A percentile compares a stretch with the other conserved stretches of the same genome.
phyloP scores from a whole-genome alignment of 345 rosid species.

The Acer yangbiense region DNA sequence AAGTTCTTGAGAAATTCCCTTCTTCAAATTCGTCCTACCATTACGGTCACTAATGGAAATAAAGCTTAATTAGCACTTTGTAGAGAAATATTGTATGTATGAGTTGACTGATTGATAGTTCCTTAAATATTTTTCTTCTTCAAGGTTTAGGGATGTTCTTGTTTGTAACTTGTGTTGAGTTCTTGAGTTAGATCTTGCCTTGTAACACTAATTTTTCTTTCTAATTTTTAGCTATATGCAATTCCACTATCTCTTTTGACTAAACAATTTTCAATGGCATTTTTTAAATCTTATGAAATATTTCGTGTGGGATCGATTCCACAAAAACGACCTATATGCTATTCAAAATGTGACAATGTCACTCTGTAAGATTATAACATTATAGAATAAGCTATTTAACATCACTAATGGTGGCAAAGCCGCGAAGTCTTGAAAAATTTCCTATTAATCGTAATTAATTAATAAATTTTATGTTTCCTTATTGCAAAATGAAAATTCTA shows the following conservation, averaged over 20 bases:
- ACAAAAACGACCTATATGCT: no score
- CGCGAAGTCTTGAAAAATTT: no score
- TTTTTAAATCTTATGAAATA: no score
- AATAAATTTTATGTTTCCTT: no score
- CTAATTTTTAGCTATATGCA: background rate
- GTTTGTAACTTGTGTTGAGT: constrained; percentile 20
- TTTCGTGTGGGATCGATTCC: background rate
- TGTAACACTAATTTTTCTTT: constrained; percentile 20
- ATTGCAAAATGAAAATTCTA: no score
- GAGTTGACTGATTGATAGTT: constrained; percentile 26
- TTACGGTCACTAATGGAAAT: constrained; percentile 36
- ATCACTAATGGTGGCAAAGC: no score
- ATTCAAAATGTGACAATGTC: no score
- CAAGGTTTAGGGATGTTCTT: background rate
- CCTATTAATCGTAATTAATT: no score
- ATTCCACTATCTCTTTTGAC: background rate
- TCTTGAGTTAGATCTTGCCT: background rate
- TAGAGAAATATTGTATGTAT: constrained; percentile 31
- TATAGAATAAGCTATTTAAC: no score
- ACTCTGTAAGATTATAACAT: no score
- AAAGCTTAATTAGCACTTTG: constrained; percentile 2
- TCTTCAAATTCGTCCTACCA: constrained; percentile 34
- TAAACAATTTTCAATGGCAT: background rate
- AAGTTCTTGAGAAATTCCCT: constrained; percentile 70
- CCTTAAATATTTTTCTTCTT: background rate